Evolutionary conservation across 1,139 yeast species (phyloP).

Genomic region (Candida dubliniensis): DNA sequence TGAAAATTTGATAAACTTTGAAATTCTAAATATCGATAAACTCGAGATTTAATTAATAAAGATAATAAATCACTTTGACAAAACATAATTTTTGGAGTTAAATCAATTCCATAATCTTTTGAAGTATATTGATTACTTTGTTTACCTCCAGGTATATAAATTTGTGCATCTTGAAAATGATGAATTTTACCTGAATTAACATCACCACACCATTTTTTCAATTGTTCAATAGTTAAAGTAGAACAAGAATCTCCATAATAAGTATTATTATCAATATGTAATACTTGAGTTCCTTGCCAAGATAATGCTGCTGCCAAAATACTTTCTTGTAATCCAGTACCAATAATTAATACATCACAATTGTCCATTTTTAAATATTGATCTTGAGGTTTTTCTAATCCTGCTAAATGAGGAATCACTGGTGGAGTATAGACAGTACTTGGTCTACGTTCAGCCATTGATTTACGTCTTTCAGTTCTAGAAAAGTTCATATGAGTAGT

Average conservation of each 20-base stretch:
- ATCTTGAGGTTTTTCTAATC: slow-evolving; percentile 65
- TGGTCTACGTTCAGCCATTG: slow-evolving; percentile 76
- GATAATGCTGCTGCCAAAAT: slow-evolving; percentile 91
- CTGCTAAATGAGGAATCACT: slow-evolving; percentile 79
- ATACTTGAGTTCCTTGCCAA: slow-evolving; percentile 92
- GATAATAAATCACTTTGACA: slow-evolving; percentile 84
- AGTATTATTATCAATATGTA: slow-evolving; percentile 80
- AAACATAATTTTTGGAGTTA: slow-evolving; percentile 85
- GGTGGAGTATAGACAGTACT: slow-evolving; percentile 49
- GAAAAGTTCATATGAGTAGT: slow-evolving; percentile 9
- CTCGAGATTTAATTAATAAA: slow-evolving; percentile 77
- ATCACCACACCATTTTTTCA: slow-evolving; percentile 74
- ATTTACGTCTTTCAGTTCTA: slow-evolving; percentile 54
- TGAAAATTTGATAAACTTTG: slow-evolving; percentile 87
- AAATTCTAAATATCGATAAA: slow-evolving; percentile 88
- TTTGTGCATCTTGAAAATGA: slow-evolving; percentile 58
- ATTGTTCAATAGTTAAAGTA: slow-evolving; percentile 81
- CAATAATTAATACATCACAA: slow-evolving; percentile 86
- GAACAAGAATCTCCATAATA: slow-evolving; percentile 90
- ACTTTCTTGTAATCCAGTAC: slow-evolving; percentile 89
- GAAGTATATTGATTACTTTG: slow-evolving; percentile 51
- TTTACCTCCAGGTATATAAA: slow-evolving; percentile 66
- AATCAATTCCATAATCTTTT: slow-evolving; percentile 81
- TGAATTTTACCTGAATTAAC: slow-evolving; percentile 55
- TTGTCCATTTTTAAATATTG: slow-evolving; percentile 52